Base-by-base conservation (phyloP, 345 rosid species). In the Hypericum androsaemum region DNA sequence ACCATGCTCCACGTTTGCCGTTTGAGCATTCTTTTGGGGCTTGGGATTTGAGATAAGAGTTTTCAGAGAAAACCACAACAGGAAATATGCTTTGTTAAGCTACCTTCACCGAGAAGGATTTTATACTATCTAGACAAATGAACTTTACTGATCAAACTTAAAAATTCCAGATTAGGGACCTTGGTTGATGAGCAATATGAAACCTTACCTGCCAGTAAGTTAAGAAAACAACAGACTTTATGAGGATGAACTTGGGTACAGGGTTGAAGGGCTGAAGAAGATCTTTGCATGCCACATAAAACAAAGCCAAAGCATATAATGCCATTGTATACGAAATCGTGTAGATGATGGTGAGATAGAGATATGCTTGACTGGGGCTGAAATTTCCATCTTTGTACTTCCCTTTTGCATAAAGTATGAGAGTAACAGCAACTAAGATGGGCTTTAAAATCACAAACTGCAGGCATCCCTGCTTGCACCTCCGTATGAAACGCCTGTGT, bases 371-470 rank as follows among this genome's bases (percentile, higher is more conserved):
- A 6, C 59, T 73, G 12, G 99, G 97, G 74, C 71, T 86, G 69
- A 94, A 92, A 58, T 94, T 94, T 55, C 99, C 99, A 67, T 94
- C 99, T 59, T 75, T 74, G 72, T 94, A 94, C 71, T 83, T 88
- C 68, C 97, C 95, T 47, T 88, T 83, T 14, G 95, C 99, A 66
- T 83, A 94, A 53, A 88, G 88, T 58, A 94, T 62, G 51, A 94
- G 83, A 6, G 97, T 94, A 58, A 80, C 84, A 58, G 80, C 94
- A 62, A 80, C 97, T 66, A 94, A 73, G 66, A 88, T 66, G 41
- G 97, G 99, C 81, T 94, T 94, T 60, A 88, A 72, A 64, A 94
- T 85, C 62, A 94, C 97, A 83, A 94, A 94, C 55, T 94, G 99
- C 66, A 94, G 60, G 68, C 99, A 88, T 37, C 99, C 99, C 71